phyloP scores from a whole-genome alignment of 208 protist species.

The Trichomonas gallinae region DNA sequence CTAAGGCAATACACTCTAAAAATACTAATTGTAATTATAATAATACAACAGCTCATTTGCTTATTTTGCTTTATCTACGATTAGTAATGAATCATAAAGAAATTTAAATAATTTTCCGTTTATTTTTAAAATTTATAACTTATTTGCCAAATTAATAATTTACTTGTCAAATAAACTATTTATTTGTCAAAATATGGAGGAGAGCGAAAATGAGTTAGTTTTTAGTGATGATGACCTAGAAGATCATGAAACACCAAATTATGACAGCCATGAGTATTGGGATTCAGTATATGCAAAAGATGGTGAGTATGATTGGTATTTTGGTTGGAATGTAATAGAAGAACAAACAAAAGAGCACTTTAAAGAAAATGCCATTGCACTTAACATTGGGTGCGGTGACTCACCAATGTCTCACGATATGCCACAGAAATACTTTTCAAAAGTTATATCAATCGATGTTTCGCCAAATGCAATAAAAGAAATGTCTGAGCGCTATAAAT shows the following conservation, averaged over 20 bases:
- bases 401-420: neutral
- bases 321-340: neutral
- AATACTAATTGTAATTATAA: too few relatives aligned
- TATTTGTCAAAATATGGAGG: neutral
- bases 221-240: neutral
- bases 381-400: neutral
- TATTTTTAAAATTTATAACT: too few relatives aligned
- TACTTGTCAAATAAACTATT: too few relatives aligned
- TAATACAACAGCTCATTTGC: too few relatives aligned
- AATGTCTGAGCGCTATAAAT: neutral
- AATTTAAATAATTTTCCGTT: too few relatives aligned
- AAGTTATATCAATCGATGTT: neutral
- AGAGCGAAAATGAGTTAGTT: neutral
- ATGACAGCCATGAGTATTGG: neutral
- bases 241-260: neutral
- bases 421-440: neutral
- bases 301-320: conserved; percentile 4
- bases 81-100: too few relatives aligned
- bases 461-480: neutral
- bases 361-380: too few relatives aligned
- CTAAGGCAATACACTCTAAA: too few relatives aligned
- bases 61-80: too few relatives aligned
- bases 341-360: neutral
- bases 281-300: neutral
- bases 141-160: too few relatives aligned